Percentiles rank a stretch among this genome's conserved stretches.
phyloP scores from a whole-genome alignment of 768 basidiomycete genomes.

The Pholiota molesta region DNA sequence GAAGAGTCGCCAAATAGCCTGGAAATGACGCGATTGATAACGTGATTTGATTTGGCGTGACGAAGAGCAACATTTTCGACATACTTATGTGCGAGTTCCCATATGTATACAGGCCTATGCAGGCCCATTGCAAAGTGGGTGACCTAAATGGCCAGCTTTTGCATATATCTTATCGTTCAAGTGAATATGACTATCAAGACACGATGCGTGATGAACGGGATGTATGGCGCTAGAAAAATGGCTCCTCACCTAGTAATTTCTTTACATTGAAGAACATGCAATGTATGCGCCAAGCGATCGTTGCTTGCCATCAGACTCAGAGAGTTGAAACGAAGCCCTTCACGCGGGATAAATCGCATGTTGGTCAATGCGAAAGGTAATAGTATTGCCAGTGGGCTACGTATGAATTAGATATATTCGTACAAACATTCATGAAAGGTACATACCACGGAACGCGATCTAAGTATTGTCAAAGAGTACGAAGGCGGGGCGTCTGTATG shows the following conservation, averaged over 20 bases:
- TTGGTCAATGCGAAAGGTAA: constrained; percentile 15
- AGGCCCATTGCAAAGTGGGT: too few species aligned
- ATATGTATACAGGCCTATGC: too few species aligned
- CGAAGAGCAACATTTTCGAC: neutral
- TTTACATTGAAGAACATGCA: neutral
- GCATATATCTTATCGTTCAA: too few species aligned
- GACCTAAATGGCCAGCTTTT: too few species aligned
- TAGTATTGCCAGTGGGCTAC: constrained; percentile 13
- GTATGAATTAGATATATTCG: neutral
- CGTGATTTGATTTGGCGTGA: constrained; percentile 15
- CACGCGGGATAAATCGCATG: constrained; percentile 13
- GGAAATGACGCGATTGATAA: constrained; percentile 24
- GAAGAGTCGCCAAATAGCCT: constrained; percentile 21
- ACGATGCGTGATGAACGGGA: too few species aligned
- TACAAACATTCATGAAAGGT: neutral
- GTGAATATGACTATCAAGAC: too few species aligned
- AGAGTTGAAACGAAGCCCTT: neutral
- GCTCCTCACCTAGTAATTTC: neutral
- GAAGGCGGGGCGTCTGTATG: constrained; percentile 1
- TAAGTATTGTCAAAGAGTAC: constrained; percentile 19
- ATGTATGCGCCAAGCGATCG: too few species aligned
- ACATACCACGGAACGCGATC: constrained; percentile 27
- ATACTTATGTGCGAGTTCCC: too few species aligned
- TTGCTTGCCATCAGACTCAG: too few species aligned
- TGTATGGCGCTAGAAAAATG: too few species aligned